These are phyloP conservation scores for Nepenthes mirabilis DNA, from an alignment of 148 eudicot species.

Conservation along the genomic window DNA sequence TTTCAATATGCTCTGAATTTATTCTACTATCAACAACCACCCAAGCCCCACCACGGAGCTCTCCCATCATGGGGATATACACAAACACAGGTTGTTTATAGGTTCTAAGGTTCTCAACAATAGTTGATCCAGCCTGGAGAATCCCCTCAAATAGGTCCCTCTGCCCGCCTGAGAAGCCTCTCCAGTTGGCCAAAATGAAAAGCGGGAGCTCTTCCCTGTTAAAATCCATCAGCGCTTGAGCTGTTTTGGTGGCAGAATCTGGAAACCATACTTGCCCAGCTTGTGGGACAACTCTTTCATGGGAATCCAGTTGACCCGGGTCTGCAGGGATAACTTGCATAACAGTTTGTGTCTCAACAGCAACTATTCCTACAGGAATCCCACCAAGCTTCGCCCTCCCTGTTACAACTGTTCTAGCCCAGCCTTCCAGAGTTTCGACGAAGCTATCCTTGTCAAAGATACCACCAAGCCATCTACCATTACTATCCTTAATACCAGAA, in stretches of 20 bases:
- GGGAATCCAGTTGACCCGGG: constrained; percentile 96
- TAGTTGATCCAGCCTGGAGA: constrained; percentile 94
- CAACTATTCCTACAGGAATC: constrained; percentile 88
- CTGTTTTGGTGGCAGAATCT: constrained; percentile 92
- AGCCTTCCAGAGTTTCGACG: constrained; percentile 88
- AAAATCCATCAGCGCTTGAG: constrained; percentile 97
- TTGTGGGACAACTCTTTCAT: constrained; percentile 96
- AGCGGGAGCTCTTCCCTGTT: constrained; percentile 92
- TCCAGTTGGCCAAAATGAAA: constrained; percentile 95
- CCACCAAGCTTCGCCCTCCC: constrained; percentile 99
- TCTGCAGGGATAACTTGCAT: constrained; percentile 97
- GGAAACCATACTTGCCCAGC: constrained; percentile 99
- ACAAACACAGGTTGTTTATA: constrained; percentile 86
- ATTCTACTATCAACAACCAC: constrained; percentile 93
- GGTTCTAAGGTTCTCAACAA: constrained; percentile 91
- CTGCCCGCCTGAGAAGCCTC: constrained; percentile 98
- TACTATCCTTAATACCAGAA: constrained; percentile 38
- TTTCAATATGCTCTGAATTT: constrained; percentile 84
- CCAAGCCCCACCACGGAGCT: constrained; percentile 99
- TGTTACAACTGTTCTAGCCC: constrained; percentile 98
- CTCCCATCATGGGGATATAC: constrained; percentile 87
- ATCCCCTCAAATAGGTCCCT: constrained; percentile 97
- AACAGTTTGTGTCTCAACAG: constrained; percentile 95
- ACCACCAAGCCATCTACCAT: constrained; percentile 90
- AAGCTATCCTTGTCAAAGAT: constrained; percentile 87